phyloP scores from a whole-genome alignment of 1,284 basidiomycete species.

The Flammula alnicola region DNA sequence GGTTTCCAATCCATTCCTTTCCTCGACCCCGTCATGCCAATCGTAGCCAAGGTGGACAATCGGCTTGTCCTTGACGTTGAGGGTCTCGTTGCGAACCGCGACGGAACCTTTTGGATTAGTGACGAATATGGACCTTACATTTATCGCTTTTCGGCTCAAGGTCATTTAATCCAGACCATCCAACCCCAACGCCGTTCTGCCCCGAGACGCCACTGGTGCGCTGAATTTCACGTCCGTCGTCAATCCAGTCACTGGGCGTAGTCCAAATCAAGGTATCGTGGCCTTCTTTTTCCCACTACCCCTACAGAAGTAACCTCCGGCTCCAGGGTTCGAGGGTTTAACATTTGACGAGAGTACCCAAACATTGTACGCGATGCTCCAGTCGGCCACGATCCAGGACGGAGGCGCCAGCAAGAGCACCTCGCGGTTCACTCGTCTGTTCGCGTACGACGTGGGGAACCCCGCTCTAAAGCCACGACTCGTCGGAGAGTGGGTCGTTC shows the following conservation, averaged over 20 bases:
- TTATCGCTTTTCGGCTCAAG: constrained; percentile 51
- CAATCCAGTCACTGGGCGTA: constrained; percentile 54
- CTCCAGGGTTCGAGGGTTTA: constrained; percentile 71
- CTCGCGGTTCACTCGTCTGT: constrained; percentile 55
- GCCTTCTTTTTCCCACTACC: not conserved
- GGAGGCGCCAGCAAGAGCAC: constrained; percentile 53
- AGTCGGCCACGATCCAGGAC: constrained; percentile 69
- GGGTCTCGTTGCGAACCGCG: constrained; percentile 59
- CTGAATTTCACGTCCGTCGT: constrained; percentile 59
- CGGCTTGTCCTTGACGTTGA: constrained; percentile 64
- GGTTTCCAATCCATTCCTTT: constrained; percentile 35
- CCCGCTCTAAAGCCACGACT: constrained; percentile 38
- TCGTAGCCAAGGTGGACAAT: constrained; percentile 46
- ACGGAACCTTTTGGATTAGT: constrained; percentile 65
- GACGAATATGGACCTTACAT: constrained; percentile 76
- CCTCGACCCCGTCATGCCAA: constrained; percentile 49
- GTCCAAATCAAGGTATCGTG: constrained; percentile 42
- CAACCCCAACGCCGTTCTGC: constrained; percentile 59
- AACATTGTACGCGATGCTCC: constrained; percentile 64
- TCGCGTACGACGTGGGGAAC: constrained; percentile 57
- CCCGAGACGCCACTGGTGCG: constrained; percentile 43
- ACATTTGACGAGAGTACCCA: constrained; percentile 53
- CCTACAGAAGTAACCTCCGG: not conserved
- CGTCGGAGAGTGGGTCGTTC: constrained; percentile 66
- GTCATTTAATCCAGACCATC: constrained; percentile 57